Percentiles rank a stretch among this genome's conserved stretches.
phyloP scores from a whole-genome alignment of 2,329 filamentous ascomycete genomes.

The Penicillium sp. region DNA sequence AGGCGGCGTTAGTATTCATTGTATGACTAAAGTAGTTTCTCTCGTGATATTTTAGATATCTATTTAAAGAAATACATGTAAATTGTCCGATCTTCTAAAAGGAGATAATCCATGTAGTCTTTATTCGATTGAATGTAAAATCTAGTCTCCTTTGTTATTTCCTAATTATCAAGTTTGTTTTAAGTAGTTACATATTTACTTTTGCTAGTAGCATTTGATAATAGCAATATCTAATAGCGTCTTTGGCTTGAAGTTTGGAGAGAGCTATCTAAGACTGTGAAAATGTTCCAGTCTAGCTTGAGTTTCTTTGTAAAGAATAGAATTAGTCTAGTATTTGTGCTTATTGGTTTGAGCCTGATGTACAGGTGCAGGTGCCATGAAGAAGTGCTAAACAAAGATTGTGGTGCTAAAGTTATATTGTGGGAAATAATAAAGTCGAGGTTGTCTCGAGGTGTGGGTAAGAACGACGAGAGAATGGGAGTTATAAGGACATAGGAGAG shows the following conservation, averaged over 20 bases:
- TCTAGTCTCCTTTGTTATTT: constrained; percentile 17
- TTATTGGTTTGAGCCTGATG: constrained; percentile 15
- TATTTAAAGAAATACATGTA: constrained; percentile 31
- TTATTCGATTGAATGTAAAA: constrained; percentile 26
- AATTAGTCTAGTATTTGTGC: constrained; percentile 26
- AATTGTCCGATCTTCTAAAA: constrained; percentile 23
- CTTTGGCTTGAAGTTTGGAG: constrained; percentile 27
- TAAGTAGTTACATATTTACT: constrained; percentile 7
- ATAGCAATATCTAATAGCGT: constrained; percentile 25
- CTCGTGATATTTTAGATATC: constrained; percentile 25
- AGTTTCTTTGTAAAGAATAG: constrained; percentile 29
- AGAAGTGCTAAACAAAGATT: constrained; percentile 7
- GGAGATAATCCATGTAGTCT: constrained; percentile 27
- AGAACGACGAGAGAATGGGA: constrained; percentile 4
- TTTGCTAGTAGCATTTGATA: constrained; percentile 24
- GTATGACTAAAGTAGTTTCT: constrained; percentile 26
- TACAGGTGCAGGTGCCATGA: constrained; percentile 10
- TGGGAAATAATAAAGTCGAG: constrained; percentile 2
- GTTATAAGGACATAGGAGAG: constrained; percentile 1
- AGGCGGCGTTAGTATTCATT: constrained; percentile 28
- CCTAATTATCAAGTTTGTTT: neutral
- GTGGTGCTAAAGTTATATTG: constrained; percentile 3
- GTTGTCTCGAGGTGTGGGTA: constrained; percentile 4
- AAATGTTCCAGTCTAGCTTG: constrained; percentile 27
- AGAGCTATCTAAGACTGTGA: constrained; percentile 23